phyloP scores from a whole-genome alignment of 2,329 filamentous ascomycete species.

The Alternaria sp. region DNA sequence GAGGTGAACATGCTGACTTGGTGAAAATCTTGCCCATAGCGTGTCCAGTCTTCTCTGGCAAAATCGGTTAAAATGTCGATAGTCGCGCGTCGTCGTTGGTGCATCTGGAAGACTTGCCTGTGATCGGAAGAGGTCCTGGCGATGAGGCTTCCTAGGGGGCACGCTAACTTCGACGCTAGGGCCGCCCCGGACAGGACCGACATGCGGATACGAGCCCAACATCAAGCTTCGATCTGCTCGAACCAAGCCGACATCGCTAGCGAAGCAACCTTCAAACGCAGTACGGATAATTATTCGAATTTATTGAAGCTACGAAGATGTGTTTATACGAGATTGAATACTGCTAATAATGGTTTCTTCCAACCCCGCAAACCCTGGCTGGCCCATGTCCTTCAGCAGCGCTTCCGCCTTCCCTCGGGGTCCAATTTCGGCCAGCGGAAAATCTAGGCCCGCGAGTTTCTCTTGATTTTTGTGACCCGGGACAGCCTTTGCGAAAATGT shows the following conservation, averaged over 20 bases:
- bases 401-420: conserved; percentile 12
- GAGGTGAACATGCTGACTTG: background rate
- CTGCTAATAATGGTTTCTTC: conserved; percentile 16
- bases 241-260: background rate
- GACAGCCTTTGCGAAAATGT: conserved; percentile 11
- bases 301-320: conserved; percentile 5
- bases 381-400: conserved; percentile 12
- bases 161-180: background rate
- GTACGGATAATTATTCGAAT: background rate
- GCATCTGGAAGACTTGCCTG: background rate
- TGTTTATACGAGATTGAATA: conserved; percentile 9
- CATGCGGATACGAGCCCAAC: background rate
- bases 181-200: background rate
- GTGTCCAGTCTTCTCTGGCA: background rate
- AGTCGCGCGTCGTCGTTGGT: background rate
- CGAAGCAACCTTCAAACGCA: background rate
- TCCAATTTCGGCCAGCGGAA: conserved; percentile 16
- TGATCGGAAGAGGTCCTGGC: background rate
- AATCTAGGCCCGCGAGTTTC: conserved; percentile 17
- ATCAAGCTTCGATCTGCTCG: background rate
- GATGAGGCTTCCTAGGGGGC: background rate
- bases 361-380: conserved; percentile 9
- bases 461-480: conserved; percentile 6
- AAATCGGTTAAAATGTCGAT: background rate
- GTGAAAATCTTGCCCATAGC: background rate